Base-by-base conservation (phyloP, 208 protist genomes). In the Acanthamoeba triangularis region DNA sequence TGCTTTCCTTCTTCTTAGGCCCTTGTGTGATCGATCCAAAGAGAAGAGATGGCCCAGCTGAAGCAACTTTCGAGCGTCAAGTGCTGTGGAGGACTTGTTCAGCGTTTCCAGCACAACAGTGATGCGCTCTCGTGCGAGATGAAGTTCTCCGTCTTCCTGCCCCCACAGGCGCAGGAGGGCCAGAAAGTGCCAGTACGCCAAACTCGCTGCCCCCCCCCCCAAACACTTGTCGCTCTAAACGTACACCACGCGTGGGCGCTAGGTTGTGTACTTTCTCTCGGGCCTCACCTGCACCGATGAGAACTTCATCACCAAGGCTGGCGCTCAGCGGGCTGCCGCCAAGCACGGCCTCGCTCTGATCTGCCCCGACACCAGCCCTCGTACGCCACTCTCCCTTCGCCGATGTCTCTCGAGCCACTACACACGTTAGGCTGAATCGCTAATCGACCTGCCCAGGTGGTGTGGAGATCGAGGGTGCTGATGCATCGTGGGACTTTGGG, bases 231-330 rank as follows among this genome's bases (percentile, higher is more conserved):
- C 63, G 13, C 52, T 56, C 76, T 95, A 65, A 25, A 67, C 20
- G 20, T 10, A 11, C 72, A 30, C 18, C 85, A 8, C 5, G 16
- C 85, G n/a, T 5, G n/a, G 5, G 11, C 82, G n/a, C 6, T 54
- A 95, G 37, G 92, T 95, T 4, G 16, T 98, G 35, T 97, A 96
- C 93, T 98, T 94, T 13, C 93, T 98, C 8, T 96, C 94, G 13
- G 98, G 98, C 30, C 95, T 98, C 10, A 98, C 98, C 2, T 98
- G 98, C 90, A 98, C 97, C 4, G 97, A 98, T 82, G 96, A 98
- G 84, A 98, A 98, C 96, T 97, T 98, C 69, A 97, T 97, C 63
- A 59, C 74, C 47, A 98, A 98, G 67, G 30, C 94, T 25, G 97
- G 97, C 65, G 96, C 93, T 25, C 67, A 96, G 35, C 63, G 82